Evolutionary conservation across 176 grass and related monocot species (phyloP).

Genomic region (Dactylis glomerata): DNA sequence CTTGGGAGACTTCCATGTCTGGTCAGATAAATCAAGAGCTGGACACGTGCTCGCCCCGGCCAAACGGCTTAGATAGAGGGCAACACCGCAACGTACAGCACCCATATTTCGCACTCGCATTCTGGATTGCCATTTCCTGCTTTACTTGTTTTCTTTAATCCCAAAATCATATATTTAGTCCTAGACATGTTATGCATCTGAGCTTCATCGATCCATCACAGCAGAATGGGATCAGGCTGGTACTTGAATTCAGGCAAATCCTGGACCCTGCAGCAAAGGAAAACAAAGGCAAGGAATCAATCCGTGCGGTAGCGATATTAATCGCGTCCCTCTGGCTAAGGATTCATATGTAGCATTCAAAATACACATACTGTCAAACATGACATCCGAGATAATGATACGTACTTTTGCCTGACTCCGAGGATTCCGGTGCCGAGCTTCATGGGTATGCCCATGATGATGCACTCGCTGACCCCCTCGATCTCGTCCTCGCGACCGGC

Average conservation of each 20-base stretch:
- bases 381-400: not conserved
- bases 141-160: not conserved
- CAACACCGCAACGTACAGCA: no score
- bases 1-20: no score
- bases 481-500: slow-evolving; percentile 68
- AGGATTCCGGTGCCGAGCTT: slow-evolving; percentile 89
- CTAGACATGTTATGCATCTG: not conserved
- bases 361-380: not conserved
- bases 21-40: no score
- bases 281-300: not conserved
- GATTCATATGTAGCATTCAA: not conserved
- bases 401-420: slow-evolving; percentile 92
- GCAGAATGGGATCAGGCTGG: slow-evolving; percentile 61
- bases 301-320: not conserved
- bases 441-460: slow-evolving; percentile 97
- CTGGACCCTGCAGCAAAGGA: slow-evolving; percentile 54
- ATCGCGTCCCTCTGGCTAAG: not conserved
- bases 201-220: slow-evolving; percentile 30
- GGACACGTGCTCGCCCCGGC: no score
- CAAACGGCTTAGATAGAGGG: no score
- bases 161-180: not conserved
- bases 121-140: no score
- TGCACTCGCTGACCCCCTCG: slow-evolving; percentile 85
- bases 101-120: no score
- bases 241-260: slow-evolving; percentile 85